These are phyloP conservation scores for Lanmaoa rubissima DNA, from an alignment of 768 basidiomycete species.

Conservation along the genomic window DNA sequence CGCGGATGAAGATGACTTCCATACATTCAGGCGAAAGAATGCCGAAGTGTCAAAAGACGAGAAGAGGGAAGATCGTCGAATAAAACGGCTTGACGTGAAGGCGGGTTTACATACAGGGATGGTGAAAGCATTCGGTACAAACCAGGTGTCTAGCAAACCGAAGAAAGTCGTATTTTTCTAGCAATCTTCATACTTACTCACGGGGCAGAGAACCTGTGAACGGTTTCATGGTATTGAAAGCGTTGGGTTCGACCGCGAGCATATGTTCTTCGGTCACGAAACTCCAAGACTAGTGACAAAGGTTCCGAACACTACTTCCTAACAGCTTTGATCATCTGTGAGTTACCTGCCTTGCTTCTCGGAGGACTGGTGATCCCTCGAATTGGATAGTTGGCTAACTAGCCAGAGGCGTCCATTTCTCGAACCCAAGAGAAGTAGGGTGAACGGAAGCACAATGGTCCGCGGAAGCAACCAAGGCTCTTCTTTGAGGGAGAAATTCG, in stretches of 20 bases:
- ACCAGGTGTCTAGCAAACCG: conserved; percentile 20
- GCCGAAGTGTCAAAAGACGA: conserved; percentile 61
- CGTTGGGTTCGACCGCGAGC: neutral
- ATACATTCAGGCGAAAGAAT: conserved; percentile 66
- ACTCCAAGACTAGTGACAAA: neutral
- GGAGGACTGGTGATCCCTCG: neutral
- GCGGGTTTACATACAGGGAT: conserved; percentile 43
- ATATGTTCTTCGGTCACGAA: neutral
- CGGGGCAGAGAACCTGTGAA: neutral
- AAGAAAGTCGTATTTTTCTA: conserved; percentile 54
- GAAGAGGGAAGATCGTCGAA: conserved; percentile 40
- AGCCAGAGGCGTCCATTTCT: neutral
- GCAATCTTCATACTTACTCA: conserved; percentile 1
- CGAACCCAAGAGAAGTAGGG: neutral
- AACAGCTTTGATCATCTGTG: neutral
- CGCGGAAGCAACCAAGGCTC: neutral
- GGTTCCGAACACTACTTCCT: neutral
- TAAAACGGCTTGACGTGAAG: conserved; percentile 42
- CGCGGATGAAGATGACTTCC: conserved; percentile 96
- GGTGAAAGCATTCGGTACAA: conserved; percentile 35
- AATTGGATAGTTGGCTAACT: neutral
- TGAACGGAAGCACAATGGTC: neutral
- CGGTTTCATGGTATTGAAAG: neutral
- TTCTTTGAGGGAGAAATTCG: neutral
- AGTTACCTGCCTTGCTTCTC: neutral